A percentile compares a stretch with the other conserved stretches of the same genome.
These are phyloP conservation scores for Isabelozyma gotoi DNA, from an alignment of 805 yeast genomes.

Conservation along the genomic window DNA sequence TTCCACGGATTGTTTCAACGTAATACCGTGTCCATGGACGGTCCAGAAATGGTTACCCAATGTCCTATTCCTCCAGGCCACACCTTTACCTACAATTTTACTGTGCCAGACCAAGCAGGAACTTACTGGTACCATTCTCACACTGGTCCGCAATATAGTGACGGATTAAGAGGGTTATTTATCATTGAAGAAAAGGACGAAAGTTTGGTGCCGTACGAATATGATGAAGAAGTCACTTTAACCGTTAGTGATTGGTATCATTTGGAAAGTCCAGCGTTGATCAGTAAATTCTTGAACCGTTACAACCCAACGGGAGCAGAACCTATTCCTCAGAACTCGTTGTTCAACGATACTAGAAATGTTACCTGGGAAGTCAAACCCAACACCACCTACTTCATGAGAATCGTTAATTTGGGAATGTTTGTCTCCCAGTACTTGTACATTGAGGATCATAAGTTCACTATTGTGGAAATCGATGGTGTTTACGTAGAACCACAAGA, in stretches of 20 bases:
- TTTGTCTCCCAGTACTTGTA: conserved; percentile 87
- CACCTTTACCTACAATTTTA: conserved; percentile 38
- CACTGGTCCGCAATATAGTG: conserved; percentile 73
- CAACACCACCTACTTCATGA: conserved; percentile 76
- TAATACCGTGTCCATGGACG: conserved; percentile 42
- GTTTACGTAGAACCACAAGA: conserved; percentile 73
- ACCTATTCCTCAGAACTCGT: conserved; percentile 83
- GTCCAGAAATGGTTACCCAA: conserved; percentile 46
- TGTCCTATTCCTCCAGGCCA: conserved; percentile 44
- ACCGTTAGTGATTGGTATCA: conserved; percentile 90
- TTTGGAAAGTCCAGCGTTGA: conserved; percentile 49
- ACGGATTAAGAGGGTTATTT: conserved; percentile 71
- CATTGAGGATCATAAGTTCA: conserved; percentile 84
- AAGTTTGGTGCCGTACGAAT: conserved; percentile 47
- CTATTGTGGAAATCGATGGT: conserved; percentile 92
- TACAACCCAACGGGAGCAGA: conserved; percentile 98
- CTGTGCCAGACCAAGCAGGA: conserved; percentile 34
- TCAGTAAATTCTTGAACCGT: conserved; percentile 58
- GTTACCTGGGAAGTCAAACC: conserved; percentile 80
- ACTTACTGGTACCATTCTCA: conserved; percentile 78
- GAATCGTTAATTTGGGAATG: conserved; percentile 85
- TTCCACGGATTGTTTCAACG: conserved; percentile 47
- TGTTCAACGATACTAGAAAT: conserved; percentile 80
- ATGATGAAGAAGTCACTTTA: conserved; percentile 75
- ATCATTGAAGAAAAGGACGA: conserved; percentile 48